Conservation (phyloP, 306 rosid species). For the Prunus fruticosa region DNA sequence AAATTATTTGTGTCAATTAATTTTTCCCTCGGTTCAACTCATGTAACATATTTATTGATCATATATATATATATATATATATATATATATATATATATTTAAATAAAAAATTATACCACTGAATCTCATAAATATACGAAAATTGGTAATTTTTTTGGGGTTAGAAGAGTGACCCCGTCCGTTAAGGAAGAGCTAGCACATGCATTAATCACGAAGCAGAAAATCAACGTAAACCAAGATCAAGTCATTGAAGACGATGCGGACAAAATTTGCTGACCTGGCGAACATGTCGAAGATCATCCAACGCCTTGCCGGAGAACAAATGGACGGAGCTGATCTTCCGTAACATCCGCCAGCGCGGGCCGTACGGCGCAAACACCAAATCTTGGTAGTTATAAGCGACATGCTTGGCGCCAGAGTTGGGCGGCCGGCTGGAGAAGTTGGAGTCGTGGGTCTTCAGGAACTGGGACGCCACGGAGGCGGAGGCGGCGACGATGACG, state of each 20-base stretch:
- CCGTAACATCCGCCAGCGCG: slow-evolving; percentile 71
- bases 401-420: slow-evolving; percentile 63
- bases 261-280: slow-evolving; percentile 38
- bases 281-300: slow-evolving; percentile 58
- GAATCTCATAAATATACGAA: too few relatives aligned
- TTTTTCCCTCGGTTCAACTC: background rate
- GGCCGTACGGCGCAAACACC: slow-evolving; percentile 80
- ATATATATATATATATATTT: too few relatives aligned
- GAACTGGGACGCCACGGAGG: slow-evolving; percentile 64
- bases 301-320: slow-evolving; percentile 78
- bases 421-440: slow-evolving; percentile 80
- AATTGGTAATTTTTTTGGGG: too few relatives aligned
- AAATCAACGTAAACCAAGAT: background rate
- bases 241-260: background rate
- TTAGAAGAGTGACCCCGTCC: too few relatives aligned
- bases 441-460: slow-evolving; percentile 65
- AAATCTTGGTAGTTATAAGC: slow-evolving; percentile 78
- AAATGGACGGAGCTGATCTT: slow-evolving; percentile 76
- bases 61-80: too few relatives aligned
- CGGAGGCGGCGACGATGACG: slow-evolving; percentile 73
- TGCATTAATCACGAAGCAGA: too few relatives aligned
- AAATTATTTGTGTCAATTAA: background rate
- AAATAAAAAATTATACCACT: too few relatives aligned
- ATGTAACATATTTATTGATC: too few relatives aligned
- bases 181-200: too few relatives aligned